These are phyloP conservation scores for Mycena filopes DNA, from an alignment of 768 basidiomycete genomes.

Conservation along the genomic window DNA sequence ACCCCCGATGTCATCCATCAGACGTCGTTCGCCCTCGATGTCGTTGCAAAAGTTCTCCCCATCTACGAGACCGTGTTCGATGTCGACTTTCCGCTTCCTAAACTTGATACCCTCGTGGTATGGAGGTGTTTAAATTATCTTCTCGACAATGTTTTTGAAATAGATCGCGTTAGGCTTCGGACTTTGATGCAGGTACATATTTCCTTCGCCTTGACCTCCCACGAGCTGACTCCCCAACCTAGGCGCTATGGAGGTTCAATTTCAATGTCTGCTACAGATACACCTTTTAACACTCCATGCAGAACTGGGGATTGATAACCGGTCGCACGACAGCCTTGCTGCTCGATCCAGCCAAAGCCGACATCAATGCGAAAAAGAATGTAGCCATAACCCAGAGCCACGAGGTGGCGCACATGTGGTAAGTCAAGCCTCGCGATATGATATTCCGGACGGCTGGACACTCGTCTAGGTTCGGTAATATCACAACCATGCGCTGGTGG, in stretches of 20 bases:
- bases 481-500: constrained; percentile 96
- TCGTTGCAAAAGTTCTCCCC: constrained; percentile 84
- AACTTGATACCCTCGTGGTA: constrained; percentile 92
- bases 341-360: constrained; percentile 79
- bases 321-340: constrained; percentile 87
- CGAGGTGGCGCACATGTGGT: constrained; percentile 90
- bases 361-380: constrained; percentile 80
- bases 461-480: constrained; percentile 81
- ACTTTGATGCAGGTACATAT: constrained; percentile 82
- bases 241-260: constrained; percentile 74
- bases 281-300: neutral
- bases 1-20: constrained; percentile 87
- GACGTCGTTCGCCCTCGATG: constrained; percentile 87
- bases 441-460: neutral
- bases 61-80: constrained; percentile 95
- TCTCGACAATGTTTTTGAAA: neutral
- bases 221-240: constrained; percentile 9
- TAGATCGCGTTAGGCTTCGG: constrained; percentile 63
- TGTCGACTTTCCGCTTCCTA: constrained; percentile 92
- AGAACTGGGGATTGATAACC: constrained; percentile 62
- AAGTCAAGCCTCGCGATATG: constrained; percentile 28
- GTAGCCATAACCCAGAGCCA: constrained; percentile 85
- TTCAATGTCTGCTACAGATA: neutral
- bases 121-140: constrained; percentile 37
- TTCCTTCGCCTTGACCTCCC: constrained; percentile 1